phyloP scores from a whole-genome alignment of 192 early-diverging fungal genomes.

The Hyaloraphidium curvatum region DNA sequence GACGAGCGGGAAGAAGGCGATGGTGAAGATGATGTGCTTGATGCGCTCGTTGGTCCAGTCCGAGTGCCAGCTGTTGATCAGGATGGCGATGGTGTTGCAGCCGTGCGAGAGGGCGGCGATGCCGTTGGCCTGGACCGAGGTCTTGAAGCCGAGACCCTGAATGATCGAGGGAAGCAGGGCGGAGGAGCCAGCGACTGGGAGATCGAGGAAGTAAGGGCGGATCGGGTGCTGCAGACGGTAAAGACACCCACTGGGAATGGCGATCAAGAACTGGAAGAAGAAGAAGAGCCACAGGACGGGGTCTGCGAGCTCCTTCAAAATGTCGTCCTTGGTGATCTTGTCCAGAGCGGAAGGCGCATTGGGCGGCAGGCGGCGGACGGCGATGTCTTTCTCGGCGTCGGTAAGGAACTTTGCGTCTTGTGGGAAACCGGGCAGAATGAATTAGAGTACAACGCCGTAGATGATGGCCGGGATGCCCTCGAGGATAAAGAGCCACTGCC shows the following conservation, averaged over 20 bases:
- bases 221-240: too few relatives aligned
- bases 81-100: not conserved
- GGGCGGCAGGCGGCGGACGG: not conserved
- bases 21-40: not conserved
- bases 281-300: constrained; percentile 1
- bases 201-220: too few relatives aligned
- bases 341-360: not conserved
- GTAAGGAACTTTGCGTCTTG: not conserved
- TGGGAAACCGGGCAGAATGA: not conserved
- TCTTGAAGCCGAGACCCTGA: not conserved
- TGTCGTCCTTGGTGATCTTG: not conserved
- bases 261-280: not conserved
- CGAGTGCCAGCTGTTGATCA: not conserved
- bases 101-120: not conserved
- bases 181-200: not conserved
- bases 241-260: not conserved
- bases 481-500: constrained; percentile 3
- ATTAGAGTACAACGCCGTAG: not conserved
- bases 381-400: not conserved
- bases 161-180: not conserved
- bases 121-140: not conserved
- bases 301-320: not conserved
- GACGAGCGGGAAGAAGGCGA: not conserved
- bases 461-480: not conserved
- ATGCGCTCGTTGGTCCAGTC: not conserved